Base-by-base conservation (phyloP, 1,284 basidiomycete genomes). In the Laetiporus sulphureus region DNA sequence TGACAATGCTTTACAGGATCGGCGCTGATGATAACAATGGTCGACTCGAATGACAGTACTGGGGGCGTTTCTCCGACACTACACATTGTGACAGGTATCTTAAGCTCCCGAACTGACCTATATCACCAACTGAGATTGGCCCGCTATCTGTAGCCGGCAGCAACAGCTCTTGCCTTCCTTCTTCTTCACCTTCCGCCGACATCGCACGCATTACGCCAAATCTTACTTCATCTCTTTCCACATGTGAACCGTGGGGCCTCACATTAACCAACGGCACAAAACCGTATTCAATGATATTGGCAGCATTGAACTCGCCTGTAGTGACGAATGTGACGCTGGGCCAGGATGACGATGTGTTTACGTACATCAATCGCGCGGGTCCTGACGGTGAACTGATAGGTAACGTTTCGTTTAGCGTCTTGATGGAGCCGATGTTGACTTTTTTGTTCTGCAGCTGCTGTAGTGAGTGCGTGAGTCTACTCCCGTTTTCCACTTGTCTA, bases 231-330 rank as follows among this genome's bases (percentile, higher is more conserved):
- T 52, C 54, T 4, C 45, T 75, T 5, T 47, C 57, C 19, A 72
- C 73, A 4, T 77, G 74, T 49, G 57, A 73, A 12, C 65, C 64
- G 11, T 70, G 72, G 68, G 67, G 68, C 11, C 51, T 78, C 4
- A 59, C 58, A 2, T 62, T 75, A 27, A 60, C 54, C 3, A 72
- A 72, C 5, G 74, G 74, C 2, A 56, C 56, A 4, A 65, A 63
- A 29, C 75, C 75, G 0, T 78, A 75, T 55, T 67, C 53, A 20
- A 48, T 76, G 5, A 65, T 68, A 2, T 51, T 77, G 15, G 65
- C 62, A 10, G 61, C 67, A 3, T 35, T 64, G 18, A 59, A 60
- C 35, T 67, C 71, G 1, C 59, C 65, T 3, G 59, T 71, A 16
- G 46, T 56, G 34, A 73, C 71, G 3, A 74, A 73, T 52, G 60